Evolutionary conservation across 2,329 filamentous ascomycete genomes (phyloP).

Genomic region (Tolypocladium inflatum): DNA sequence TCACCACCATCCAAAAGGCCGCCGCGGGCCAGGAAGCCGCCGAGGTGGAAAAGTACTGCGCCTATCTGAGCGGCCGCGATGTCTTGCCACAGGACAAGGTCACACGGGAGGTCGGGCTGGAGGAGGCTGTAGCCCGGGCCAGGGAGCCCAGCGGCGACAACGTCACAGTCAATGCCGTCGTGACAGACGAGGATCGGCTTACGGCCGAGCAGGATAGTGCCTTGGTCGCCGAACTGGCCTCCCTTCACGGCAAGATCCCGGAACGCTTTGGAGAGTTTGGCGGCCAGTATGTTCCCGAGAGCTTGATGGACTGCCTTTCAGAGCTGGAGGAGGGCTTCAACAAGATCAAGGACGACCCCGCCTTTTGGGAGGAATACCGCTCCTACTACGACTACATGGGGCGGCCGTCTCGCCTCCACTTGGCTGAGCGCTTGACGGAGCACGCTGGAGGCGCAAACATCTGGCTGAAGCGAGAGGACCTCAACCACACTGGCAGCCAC

Average conservation of each 20-base stretch:
- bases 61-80: slow-evolving; percentile 49
- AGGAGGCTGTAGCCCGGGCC: slow-evolving; percentile 55
- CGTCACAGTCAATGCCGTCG: slow-evolving; percentile 46
- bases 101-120: slow-evolving; percentile 58
- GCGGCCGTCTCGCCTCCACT: slow-evolving; percentile 81
- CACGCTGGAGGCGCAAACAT: slow-evolving; percentile 88
- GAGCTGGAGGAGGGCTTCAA: slow-evolving; percentile 90
- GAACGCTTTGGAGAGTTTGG: slow-evolving; percentile 92
- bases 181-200: slow-evolving; percentile 62
- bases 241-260: slow-evolving; percentile 71
- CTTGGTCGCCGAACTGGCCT: slow-evolving; percentile 75
- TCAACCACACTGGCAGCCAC: slow-evolving; percentile 96
- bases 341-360: slow-evolving; percentile 72
- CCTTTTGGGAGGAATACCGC: slow-evolving; percentile 95
- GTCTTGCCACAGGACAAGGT: slow-evolving; percentile 22
- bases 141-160: slow-evolving; percentile 23
- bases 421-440: slow-evolving; percentile 80
- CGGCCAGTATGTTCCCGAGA: slow-evolving; percentile 95
- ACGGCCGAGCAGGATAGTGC: slow-evolving; percentile 42
- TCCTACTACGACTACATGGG: slow-evolving; percentile 98
- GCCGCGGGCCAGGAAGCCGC: slow-evolving; percentile 34
- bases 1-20: slow-evolving; percentile 56
- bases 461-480: slow-evolving; percentile 94
- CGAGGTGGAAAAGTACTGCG: slow-evolving; percentile 79
- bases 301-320: slow-evolving; percentile 90